phyloP scores from a whole-genome alignment of 2,329 filamentous ascomycete genomes.

The Cladosporium sp. region DNA sequence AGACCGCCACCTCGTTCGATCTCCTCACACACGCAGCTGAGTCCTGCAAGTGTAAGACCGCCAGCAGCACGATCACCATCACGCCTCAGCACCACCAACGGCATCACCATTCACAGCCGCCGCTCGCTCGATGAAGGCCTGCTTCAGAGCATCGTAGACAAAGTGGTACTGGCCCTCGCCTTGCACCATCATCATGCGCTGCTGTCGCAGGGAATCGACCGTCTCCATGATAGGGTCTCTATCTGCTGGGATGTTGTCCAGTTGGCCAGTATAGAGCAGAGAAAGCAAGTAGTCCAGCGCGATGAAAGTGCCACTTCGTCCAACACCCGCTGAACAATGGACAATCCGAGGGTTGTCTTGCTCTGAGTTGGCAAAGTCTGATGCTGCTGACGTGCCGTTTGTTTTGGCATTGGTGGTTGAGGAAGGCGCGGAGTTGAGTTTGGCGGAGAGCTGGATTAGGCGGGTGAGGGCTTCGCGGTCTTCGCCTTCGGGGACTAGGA shows the following conservation, averaged over 20 bases:
- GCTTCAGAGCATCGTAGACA: constrained; percentile 81
- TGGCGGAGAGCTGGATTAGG: constrained; percentile 67
- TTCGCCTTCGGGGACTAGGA: constrained; percentile 72
- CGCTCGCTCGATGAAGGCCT: constrained; percentile 65
- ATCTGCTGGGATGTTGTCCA: constrained; percentile 54
- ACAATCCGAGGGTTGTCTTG: constrained; percentile 69
- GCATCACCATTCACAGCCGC: neutral
- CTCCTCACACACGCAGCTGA: neutral
- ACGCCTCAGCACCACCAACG: constrained; percentile 12
- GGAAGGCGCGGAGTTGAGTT: constrained; percentile 49
- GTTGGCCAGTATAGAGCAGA: constrained; percentile 74
- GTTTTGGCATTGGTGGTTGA: constrained; percentile 23
- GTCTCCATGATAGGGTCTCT: constrained; percentile 74
- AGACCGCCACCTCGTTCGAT: neutral
- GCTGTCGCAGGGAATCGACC: constrained; percentile 78
- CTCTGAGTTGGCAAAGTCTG: constrained; percentile 31
- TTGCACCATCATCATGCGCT: constrained; percentile 95
- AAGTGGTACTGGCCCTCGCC: constrained; percentile 81
- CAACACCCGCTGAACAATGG: constrained; percentile 81
- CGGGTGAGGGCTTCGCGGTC: constrained; percentile 69
- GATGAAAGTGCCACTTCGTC: constrained; percentile 93
- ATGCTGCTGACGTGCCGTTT: constrained; percentile 30
- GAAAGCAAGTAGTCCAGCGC: constrained; percentile 87
- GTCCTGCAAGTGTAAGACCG: neutral
- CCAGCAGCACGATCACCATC: neutral